Evolutionary conservation across 305 asterid species (phyloP).

Genomic region (Fraxinus dipetala): DNA sequence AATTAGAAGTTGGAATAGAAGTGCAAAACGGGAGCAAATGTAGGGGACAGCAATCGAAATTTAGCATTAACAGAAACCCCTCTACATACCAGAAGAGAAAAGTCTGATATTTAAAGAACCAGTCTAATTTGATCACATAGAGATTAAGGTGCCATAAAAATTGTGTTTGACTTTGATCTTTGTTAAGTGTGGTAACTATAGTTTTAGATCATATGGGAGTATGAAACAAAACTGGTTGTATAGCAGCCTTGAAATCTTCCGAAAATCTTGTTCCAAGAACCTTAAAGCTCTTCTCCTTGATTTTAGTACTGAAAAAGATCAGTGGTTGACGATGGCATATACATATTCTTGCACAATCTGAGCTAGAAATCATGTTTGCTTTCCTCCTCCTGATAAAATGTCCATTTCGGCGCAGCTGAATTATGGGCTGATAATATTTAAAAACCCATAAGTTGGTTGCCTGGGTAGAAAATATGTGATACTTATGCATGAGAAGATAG

Average conservation of each 20-base stretch:
- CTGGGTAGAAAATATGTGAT: background rate
- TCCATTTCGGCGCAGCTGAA: constrained; percentile 95
- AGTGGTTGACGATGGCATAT: too few relatives aligned
- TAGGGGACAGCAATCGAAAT: background rate
- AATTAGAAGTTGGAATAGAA: background rate
- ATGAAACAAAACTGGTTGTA: constrained; percentile 42
- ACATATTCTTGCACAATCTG: constrained; percentile 66
- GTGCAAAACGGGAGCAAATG: background rate
- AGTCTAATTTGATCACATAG: background rate
- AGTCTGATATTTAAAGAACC: background rate
- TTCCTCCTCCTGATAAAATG: constrained; percentile 70
- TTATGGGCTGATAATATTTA: constrained; percentile 60
- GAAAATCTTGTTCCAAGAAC: constrained; percentile 77
- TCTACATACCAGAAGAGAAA: background rate
- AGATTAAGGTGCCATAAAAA: background rate
- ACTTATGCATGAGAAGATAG: background rate
- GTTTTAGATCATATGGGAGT: constrained; percentile 20
- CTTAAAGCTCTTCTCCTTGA: constrained; percentile 67
- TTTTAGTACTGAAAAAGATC: too few relatives aligned
- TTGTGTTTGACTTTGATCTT: constrained; percentile 1
- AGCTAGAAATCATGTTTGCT: constrained; percentile 76
- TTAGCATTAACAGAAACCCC: background rate
- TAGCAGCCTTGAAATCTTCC: constrained; percentile 72
- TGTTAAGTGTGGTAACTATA: background rate
- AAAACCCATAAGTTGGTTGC: constrained; percentile 1